Evolutionary conservation across 2,329 filamentous ascomycete genomes (phyloP), one percentile per base, ranked within the genome.

Genomic region (Sarocladium brachiariae): DNA sequence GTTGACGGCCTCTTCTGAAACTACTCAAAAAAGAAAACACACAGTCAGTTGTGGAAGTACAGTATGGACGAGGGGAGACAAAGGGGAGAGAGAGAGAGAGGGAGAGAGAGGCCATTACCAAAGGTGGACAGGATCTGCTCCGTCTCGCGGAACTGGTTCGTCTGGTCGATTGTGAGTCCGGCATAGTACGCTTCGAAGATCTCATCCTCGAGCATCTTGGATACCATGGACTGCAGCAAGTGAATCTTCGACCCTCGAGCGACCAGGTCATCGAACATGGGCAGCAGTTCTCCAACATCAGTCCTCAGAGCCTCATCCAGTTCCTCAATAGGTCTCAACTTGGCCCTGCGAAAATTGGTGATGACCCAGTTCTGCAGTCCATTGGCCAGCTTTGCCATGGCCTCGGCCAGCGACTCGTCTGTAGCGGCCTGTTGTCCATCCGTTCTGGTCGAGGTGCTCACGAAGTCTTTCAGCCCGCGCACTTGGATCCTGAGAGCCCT

Each of bases 291-390:
- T 39, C 63, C 61, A 24, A 80, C 61, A 51, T 75, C 70, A 1
- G 68, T 63, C 45, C 71, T 62, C 9, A 68, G 68, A 13, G 67
- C 63, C 33, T 72, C 68, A 45, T 68, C 64, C 13, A 71, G 13
- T 24, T 50, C 48, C 24, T 50, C 35, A 21, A 10, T 64, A 71
- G 57, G 61, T 77, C 75, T 69, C 43, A 85, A 65, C 66, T 76
- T 85, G 11, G 77, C 73, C 54, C 77, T 78, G 49, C 85, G 74
- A 56, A 86, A 89, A 61, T 86, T 79, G 23, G 78, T 76, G 57
- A 89, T 81, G 3, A 84, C 78, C 85, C 85, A 89, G 58, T 89
- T 87, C 66, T 88, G 84, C 57, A 87, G 66, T 21, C 83, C 78
- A 58, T 87, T 84, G 18, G 79, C 78, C 43, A 89, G 63, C 52